Evolutionary conservation across 1,139 yeast species (phyloP).

Genomic region (Kodamaea fungicola): DNA sequence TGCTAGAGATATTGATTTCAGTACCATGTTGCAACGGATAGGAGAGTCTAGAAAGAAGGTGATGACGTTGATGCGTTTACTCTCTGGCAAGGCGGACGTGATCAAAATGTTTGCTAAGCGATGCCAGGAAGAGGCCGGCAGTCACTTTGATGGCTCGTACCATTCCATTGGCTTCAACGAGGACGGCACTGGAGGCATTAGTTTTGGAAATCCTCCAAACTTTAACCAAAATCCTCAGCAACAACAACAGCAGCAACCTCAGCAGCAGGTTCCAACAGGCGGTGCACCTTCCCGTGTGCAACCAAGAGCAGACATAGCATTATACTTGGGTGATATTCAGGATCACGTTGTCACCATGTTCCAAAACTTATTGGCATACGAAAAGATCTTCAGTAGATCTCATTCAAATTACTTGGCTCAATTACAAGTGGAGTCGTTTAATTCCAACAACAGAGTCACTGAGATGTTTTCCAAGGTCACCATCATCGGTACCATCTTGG

Average conservation of each 20-base stretch:
- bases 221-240: conserved; percentile 11
- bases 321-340: conserved; percentile 94
- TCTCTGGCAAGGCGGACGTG: conserved; percentile 95
- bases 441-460: conserved; percentile 79
- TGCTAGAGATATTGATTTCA: conserved; percentile 50
- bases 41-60: conserved; percentile 89
- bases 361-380: conserved; percentile 84
- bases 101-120: conserved; percentile 96
- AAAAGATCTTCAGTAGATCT: conserved; percentile 86
- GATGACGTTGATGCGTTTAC: conserved; percentile 85
- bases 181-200: conserved; percentile 16
- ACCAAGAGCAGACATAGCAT: conserved; percentile 79
- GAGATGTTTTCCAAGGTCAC: conserved; percentile 88
- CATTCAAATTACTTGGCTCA: conserved; percentile 93
- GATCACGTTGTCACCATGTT: conserved; percentile 97
- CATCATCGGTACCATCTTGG: conserved; percentile 81
- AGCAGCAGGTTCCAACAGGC: conserved; percentile 1
- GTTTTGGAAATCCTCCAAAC: conserved; percentile 23
- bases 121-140: conserved; percentile 65
- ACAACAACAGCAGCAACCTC: conserved; percentile 11
- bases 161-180: conserved; percentile 12
- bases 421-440: conserved; percentile 86
- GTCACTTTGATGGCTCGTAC: conserved; percentile 8
- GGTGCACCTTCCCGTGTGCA: conserved; percentile 34
- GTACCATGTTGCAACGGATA: conserved; percentile 71